Evolutionary conservation across 192 early-diverging fungal genomes (phyloP).

Genomic region (Coemansia sp.): DNA sequence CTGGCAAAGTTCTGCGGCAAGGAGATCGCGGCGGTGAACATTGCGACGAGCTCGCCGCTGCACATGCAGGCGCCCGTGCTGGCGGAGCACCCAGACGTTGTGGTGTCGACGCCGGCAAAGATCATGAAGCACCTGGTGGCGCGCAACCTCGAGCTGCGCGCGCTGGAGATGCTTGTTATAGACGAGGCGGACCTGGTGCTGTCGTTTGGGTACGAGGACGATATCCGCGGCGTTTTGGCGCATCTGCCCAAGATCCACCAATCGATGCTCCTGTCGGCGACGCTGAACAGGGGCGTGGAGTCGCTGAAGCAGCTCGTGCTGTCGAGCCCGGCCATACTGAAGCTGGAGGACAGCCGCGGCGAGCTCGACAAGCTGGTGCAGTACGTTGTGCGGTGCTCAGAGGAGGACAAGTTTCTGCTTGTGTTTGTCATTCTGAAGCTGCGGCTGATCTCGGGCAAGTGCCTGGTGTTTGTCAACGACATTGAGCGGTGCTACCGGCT

Average conservation of each 20-base stretch:
- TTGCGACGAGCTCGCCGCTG: constrained; percentile 28
- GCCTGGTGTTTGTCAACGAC: constrained; percentile 93
- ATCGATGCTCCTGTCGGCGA: constrained; percentile 92
- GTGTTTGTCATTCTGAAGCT: constrained; percentile 90
- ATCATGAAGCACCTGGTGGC: constrained; percentile 73
- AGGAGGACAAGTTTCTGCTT: constrained; percentile 86
- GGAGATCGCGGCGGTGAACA: constrained; percentile 27
- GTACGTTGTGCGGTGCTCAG: constrained; percentile 71
- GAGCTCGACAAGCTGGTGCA: constrained; percentile 63
- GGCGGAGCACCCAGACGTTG: constrained; percentile 80
- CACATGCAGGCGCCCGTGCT: constrained; percentile 66
- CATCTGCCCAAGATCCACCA: constrained; percentile 86
- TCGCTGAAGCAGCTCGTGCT: constrained; percentile 80
- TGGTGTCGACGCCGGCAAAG: constrained; percentile 85
- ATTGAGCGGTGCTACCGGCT: constrained; percentile 91
- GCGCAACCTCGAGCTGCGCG: constrained; percentile 53
- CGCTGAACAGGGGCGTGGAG: constrained; percentile 86
- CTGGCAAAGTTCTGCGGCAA: constrained; percentile 70
- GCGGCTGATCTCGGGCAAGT: constrained; percentile 84
- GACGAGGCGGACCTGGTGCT: constrained; percentile 96
- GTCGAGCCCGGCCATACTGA: constrained; percentile 82
- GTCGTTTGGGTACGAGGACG: constrained; percentile 91
- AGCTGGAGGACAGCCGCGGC: constrained; percentile 76
- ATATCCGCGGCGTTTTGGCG: constrained; percentile 72
- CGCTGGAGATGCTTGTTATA: constrained; percentile 83